Percentiles rank a stretch among this genome's conserved stretches.
These are phyloP conservation scores for Phytophthora macrochlamydospora DNA, from an alignment of 352 stramenopile species.

Conservation along the genomic window DNA sequence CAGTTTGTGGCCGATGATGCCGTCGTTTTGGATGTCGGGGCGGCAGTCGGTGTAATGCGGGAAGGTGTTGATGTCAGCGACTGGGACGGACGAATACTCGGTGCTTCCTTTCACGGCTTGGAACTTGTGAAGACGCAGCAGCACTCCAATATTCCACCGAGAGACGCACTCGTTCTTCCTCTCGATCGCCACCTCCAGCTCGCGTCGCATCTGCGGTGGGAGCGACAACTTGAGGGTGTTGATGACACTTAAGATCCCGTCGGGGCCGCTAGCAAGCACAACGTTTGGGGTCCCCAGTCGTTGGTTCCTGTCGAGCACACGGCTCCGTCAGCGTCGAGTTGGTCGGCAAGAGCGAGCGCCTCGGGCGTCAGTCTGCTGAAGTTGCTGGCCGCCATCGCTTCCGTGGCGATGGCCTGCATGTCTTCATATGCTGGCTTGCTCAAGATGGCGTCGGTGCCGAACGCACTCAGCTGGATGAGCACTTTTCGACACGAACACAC, in stretches of 20 bases:
- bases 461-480: slow-evolving; percentile 22
- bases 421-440: slow-evolving; percentile 26
- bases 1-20: slow-evolving; percentile 18
- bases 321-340: slow-evolving; percentile 18
- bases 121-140: slow-evolving; percentile 30
- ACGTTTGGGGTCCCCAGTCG: slow-evolving; percentile 27
- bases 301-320: slow-evolving; percentile 20
- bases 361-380: slow-evolving; percentile 11
- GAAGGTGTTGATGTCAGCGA: slow-evolving; percentile 32
- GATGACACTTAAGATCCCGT: slow-evolving; percentile 14
- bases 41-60: slow-evolving; percentile 32
- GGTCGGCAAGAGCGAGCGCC: slow-evolving; percentile 14
- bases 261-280: slow-evolving; percentile 9
- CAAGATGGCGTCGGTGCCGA: slow-evolving; percentile 19
- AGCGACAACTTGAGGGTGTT: slow-evolving; percentile 16
- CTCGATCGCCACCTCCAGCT: slow-evolving; percentile 20
- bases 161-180: slow-evolving; percentile 23
- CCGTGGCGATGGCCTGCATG: slow-evolving; percentile 15
- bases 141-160: slow-evolving; percentile 20
- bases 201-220: slow-evolving; percentile 20
- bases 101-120: slow-evolving; percentile 18
- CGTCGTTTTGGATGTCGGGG: slow-evolving; percentile 24
- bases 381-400: slow-evolving; percentile 5
- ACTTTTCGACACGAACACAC: slow-evolving; percentile 28
- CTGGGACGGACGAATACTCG: slow-evolving; percentile 26